These are phyloP conservation scores for Coprinopsis sp. DNA, from an alignment of 768 basidiomycete genomes.

Conservation along the genomic window DNA sequence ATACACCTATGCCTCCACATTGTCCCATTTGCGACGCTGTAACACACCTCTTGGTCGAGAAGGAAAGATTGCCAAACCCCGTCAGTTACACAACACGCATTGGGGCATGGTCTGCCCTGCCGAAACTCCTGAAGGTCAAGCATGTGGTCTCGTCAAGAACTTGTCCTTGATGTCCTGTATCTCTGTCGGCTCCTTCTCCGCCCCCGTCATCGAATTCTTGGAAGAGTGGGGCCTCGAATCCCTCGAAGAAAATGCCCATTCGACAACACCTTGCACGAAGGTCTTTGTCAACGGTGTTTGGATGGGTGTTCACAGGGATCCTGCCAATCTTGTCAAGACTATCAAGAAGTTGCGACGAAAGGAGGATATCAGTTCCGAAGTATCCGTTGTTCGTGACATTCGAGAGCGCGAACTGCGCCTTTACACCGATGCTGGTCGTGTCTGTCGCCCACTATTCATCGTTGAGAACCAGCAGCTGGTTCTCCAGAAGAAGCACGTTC, in stretches of 20 bases:
- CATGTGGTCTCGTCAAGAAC: conserved; percentile 98
- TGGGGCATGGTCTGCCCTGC: conserved; percentile 99
- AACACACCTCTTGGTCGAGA: conserved; percentile 98
- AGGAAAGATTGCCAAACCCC: conserved; percentile 98
- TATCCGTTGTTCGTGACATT: conserved; percentile 96
- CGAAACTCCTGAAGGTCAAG: conserved; percentile 99
- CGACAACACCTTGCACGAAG: conserved; percentile 81
- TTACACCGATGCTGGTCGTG: conserved; percentile 95
- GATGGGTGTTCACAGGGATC: conserved; percentile 98
- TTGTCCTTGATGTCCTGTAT: conserved; percentile 96
- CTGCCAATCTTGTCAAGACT: conserved; percentile 87
- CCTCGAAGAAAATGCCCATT: conserved; percentile 88
- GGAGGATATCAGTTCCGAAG: conserved; percentile 93
- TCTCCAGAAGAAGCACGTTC: conserved; percentile 80
- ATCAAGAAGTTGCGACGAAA: conserved; percentile 89
- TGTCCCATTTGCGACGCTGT: conserved; percentile 96
- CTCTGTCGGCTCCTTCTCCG: conserved; percentile 93
- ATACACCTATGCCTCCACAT: conserved; percentile 97
- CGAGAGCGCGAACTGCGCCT: conserved; percentile 91
- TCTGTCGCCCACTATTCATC: conserved; percentile 95
- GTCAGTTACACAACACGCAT: conserved; percentile 97
- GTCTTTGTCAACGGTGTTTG: conserved; percentile 99
- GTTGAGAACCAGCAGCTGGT: conserved; percentile 87
- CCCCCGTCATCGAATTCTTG: conserved; percentile 95
- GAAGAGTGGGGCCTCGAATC: conserved; percentile 98